Base-by-base conservation (phyloP, 257 asterid species). In the Lavandula angustifolia region DNA sequence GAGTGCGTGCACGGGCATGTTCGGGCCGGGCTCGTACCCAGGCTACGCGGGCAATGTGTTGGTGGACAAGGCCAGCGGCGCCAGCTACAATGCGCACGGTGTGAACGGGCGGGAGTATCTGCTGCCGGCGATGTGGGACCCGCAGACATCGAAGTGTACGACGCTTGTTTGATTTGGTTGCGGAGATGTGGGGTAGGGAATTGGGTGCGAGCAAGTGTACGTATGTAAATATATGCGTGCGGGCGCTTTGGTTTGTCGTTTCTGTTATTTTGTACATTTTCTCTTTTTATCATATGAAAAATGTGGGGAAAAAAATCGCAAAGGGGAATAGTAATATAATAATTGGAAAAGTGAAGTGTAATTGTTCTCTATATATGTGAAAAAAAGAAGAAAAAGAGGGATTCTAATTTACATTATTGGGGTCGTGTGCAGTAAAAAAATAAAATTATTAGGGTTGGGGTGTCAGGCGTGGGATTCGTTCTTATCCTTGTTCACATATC, bases 81-180 rank as follows among this genome's bases (percentile, higher is more conserved):
- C 90, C 0, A 81, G 95, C 80, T 88, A 74, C 38, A 88, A 88
- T 71, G 88, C 96, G 17, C 73, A 84, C 10, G 96, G 95, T 27
- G 76, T 76, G 61, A 79, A 78, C 3, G 92, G 88, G 35, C 72
- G 96, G 0, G 82, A 49, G 60, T 86, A 72, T 43, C 48, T 86
- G 76, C 56, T 88, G 1, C 96, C 96, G 79, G 96, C 95, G 35
- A 84, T 88, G 82, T 88, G 92, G 92, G 95, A 88, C 67, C 96
- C 96, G 0, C 57, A 66, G 57, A 84, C 81, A 0, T 84, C 96
- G 4, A 70, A 80, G 13, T 88, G 96, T 41, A 29, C 85, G 0
- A 78, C 96, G 0, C 81, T 82, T n/a, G 85, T 86, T 29, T 88
- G 82, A 87, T 52, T 0, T 29, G 0, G 5, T 0, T 9, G 9